Conservation (phyloP, 1,284 basidiomycete genomes). For the Moniliophthora roreri region DNA sequence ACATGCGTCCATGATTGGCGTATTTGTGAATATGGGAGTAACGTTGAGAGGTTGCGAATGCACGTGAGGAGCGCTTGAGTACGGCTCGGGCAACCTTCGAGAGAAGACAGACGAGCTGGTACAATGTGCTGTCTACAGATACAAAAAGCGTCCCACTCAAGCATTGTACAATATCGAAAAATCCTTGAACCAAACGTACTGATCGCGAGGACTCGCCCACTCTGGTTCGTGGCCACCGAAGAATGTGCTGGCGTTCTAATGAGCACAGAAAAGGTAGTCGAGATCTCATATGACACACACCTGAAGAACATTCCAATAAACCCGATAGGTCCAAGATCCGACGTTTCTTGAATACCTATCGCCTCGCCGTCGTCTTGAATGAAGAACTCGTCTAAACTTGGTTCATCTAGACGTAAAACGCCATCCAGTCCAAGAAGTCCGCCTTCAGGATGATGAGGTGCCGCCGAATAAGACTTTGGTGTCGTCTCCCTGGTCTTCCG, state of each 20-base stretch:
- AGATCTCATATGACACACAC: conserved; percentile 37
- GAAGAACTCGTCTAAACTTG: conserved; percentile 6
- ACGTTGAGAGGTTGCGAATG: too few species aligned
- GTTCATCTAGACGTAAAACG: neutral
- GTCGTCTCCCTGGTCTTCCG: too few species aligned
- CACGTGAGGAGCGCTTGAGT: too few species aligned
- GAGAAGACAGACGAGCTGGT: too few species aligned
- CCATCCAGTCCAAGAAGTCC: neutral
- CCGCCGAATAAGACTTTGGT: too few species aligned
- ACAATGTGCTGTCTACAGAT: too few species aligned
- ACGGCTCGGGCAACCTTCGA: too few species aligned
- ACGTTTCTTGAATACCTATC: too few species aligned
- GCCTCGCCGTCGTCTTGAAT: neutral
- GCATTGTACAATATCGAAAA: conserved; percentile 40
- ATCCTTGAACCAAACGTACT: conserved; percentile 74
- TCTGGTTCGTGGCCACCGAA: conserved; percentile 70
- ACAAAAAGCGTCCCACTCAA: too few species aligned
- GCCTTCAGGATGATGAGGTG: neutral
- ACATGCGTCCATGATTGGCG: too few species aligned
- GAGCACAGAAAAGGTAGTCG: too few species aligned
- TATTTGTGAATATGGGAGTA: too few species aligned
- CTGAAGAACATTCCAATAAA: conserved; percentile 76
- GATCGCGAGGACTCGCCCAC: conserved; percentile 70
- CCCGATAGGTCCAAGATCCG: conserved; percentile 35
- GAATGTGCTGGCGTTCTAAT: conserved; percentile 56